Conservation (phyloP, 2,329 filamentous ascomycete genomes). For the Fusarium chaquense region DNA sequence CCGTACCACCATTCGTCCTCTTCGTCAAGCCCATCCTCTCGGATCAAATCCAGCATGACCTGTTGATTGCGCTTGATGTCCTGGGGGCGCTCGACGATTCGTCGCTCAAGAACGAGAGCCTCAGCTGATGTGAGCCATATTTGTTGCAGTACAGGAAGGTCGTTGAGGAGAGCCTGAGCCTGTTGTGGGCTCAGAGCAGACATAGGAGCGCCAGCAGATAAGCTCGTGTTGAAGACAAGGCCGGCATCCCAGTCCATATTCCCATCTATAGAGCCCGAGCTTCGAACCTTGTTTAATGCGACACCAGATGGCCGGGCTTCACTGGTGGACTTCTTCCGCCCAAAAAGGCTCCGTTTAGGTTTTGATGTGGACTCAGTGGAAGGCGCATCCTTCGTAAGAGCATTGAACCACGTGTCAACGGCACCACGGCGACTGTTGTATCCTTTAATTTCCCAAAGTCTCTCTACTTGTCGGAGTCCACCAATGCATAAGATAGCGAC, state of each 20-base stretch:
- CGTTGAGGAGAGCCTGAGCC: conserved; percentile 62
- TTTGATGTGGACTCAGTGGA: conserved; percentile 59
- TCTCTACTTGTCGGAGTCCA: conserved; percentile 71
- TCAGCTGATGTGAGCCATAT: conserved; percentile 75
- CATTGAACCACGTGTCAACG: conserved; percentile 71
- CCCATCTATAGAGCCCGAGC: conserved; percentile 50
- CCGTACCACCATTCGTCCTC: conserved; percentile 75
- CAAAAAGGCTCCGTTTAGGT: conserved; percentile 65
- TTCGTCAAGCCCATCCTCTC: conserved; percentile 68
- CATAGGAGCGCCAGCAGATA: conserved; percentile 74
- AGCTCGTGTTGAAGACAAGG: conserved; percentile 68
- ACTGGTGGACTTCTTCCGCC: conserved; percentile 68
- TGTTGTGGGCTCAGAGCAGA: conserved; percentile 64
- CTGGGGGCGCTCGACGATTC: conserved; percentile 67
- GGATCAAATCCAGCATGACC: conserved; percentile 73
- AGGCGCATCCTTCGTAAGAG: conserved; percentile 58
- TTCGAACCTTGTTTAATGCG: conserved; percentile 43
- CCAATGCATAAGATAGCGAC: conserved; percentile 70
- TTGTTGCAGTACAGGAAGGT: conserved; percentile 69
- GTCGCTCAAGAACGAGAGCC: conserved; percentile 69
- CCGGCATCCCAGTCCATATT: conserved; percentile 52
- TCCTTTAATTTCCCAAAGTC: conserved; percentile 74
- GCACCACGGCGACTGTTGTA: conserved; percentile 70
- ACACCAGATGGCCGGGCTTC: conserved; percentile 47
- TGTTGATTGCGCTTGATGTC: conserved; percentile 74